These are phyloP conservation scores for Petunia axillaris DNA, from an alignment of 257 asterid species.

Conservation along the genomic window DNA sequence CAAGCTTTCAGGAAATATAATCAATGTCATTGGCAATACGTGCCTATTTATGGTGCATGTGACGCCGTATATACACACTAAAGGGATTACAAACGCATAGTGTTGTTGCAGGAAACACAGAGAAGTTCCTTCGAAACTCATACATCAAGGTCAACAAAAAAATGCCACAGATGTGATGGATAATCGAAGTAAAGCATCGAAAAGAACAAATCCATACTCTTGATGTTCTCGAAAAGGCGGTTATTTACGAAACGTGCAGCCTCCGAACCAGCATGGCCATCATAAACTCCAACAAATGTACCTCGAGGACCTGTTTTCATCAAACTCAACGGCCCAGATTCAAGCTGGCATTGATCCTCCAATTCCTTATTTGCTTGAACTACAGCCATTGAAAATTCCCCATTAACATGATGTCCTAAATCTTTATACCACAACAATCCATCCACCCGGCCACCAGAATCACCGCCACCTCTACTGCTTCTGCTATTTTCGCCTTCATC, in stretches of 20 bases:
- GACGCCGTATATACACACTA: not conserved
- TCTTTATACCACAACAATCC: conserved; percentile 80
- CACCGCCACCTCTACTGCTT: conserved; percentile 41
- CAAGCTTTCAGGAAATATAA: too few relatives aligned
- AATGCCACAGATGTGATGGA: not conserved
- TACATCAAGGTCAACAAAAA: not conserved
- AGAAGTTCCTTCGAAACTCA: not conserved
- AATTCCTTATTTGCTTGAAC: conserved; percentile 66
- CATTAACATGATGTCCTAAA: conserved; percentile 60
- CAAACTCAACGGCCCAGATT: conserved; percentile 30
- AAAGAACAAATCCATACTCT: conserved; percentile 48
- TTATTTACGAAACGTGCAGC: not conserved
- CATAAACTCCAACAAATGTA: not conserved
- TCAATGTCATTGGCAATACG: not conserved
- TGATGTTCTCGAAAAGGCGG: conserved; percentile 30
- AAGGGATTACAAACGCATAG: not conserved
- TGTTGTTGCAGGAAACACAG: conserved; percentile 8
- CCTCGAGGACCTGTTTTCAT: not conserved
- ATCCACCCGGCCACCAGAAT: conserved; percentile 47
- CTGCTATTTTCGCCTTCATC: conserved; percentile 42
- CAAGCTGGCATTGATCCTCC: conserved; percentile 80
- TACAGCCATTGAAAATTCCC: conserved; percentile 83
- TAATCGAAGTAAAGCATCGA: not conserved
- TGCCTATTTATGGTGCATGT: not conserved
- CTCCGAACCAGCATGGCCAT: not conserved